Evolutionary conservation across 805 yeast species (phyloP).

Genomic region (Ogataea salicorniae): DNA sequence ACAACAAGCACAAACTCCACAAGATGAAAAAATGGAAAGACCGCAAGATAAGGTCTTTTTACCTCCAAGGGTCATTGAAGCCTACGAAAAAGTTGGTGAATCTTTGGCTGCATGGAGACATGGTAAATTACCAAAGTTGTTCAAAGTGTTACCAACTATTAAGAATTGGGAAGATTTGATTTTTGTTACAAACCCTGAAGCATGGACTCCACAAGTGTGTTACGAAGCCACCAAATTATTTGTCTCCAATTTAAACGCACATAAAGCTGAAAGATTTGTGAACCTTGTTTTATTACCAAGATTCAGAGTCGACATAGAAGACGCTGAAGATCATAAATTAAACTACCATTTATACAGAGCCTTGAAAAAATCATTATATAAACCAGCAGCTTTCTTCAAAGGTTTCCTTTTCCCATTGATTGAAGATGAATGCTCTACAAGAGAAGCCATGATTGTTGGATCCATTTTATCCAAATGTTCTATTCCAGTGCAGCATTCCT

Average conservation of each 20-base stretch:
- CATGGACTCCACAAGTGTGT: conserved; percentile 93
- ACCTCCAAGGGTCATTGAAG: conserved; percentile 95
- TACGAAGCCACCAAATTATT: conserved; percentile 94
- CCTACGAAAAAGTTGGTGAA: conserved; percentile 87
- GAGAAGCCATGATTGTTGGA: conserved; percentile 94
- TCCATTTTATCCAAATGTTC: conserved; percentile 86
- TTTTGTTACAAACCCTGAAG: conserved; percentile 85
- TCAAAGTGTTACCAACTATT: conserved; percentile 89
- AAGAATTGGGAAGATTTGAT: conserved; percentile 94
- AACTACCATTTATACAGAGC: conserved; percentile 93
- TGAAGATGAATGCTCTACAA: conserved; percentile 79
- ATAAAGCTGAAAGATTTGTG: conserved; percentile 83
- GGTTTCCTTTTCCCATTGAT: conserved; percentile 91
- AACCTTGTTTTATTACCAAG: conserved; percentile 62
- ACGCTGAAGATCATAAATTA: conserved; percentile 67
- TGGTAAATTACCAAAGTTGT: conserved; percentile 94
- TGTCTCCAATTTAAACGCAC: conserved; percentile 82
- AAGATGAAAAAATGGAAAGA: conserved; percentile 27
- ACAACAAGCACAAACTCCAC: conserved; percentile 27
- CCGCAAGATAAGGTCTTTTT: conserved; percentile 71
- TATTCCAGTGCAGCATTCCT: conserved; percentile 90
- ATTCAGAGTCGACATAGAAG: conserved; percentile 66
- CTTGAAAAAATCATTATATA: conserved; percentile 85
- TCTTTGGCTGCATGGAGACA: conserved; percentile 85
- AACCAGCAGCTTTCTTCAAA: conserved; percentile 96